phyloP scores from a whole-genome alignment of 495 filamentous ascomycete species.

The Neurospora sp. region DNA sequence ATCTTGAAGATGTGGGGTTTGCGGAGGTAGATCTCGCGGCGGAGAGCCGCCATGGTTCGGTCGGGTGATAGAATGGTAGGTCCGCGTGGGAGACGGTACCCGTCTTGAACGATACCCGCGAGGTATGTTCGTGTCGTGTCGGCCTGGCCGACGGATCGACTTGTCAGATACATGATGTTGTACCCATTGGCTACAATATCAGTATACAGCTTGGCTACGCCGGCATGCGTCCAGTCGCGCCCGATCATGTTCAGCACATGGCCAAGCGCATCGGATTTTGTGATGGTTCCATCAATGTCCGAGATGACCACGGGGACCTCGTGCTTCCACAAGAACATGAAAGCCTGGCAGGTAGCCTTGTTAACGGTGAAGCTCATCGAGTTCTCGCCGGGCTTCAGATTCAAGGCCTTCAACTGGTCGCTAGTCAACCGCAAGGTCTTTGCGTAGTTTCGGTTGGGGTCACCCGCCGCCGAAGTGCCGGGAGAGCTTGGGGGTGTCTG shows the following conservation, averaged over 20 bases:
- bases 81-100: conserved; percentile 74
- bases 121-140: conserved; percentile 88
- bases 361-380: conserved; percentile 95
- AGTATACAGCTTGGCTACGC: conserved; percentile 92
- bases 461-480: conserved; percentile 43
- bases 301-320: conserved; percentile 92
- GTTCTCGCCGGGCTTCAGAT: conserved; percentile 77
- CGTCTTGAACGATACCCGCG: conserved; percentile 79
- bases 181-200: conserved; percentile 96
- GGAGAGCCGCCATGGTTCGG: conserved; percentile 87
- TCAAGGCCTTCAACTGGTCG: conserved; percentile 81
- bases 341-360: conserved; percentile 78
- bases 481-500: conserved; percentile 74
- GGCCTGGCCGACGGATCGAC: conserved; percentile 83
- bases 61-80: conserved; percentile 94
- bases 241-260: conserved; percentile 97
- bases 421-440: conserved; percentile 96
- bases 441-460: conserved; percentile 77
- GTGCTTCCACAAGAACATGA: conserved; percentile 87
- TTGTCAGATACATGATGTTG: conserved; percentile 97
- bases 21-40: conserved; percentile 87
- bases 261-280: conserved; percentile 95
- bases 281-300: conserved; percentile 98
- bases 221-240: conserved; percentile 94
- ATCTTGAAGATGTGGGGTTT: conserved; percentile 99